Percentiles rank a stretch among this genome's conserved stretches.
phyloP scores from a whole-genome alignment of 179 eudicot species.

The Beta lomatogona region DNA sequence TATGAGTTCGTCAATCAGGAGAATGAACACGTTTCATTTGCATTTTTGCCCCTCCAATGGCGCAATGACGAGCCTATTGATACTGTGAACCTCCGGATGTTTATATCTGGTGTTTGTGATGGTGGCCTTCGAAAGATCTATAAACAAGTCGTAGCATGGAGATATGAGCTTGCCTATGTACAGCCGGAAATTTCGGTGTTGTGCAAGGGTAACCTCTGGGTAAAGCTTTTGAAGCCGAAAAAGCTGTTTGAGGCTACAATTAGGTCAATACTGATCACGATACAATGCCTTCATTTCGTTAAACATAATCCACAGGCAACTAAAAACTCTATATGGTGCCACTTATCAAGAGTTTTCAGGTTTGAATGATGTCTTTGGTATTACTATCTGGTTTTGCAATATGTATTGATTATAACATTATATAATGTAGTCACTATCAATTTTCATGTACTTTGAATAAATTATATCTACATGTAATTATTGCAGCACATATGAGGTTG shows the following conservation, averaged over 20 bases:
- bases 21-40: conserved; percentile 50
- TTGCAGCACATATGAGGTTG: conserved; percentile 53
- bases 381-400: not conserved
- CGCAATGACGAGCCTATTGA: conserved; percentile 31
- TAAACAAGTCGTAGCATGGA: conserved; percentile 70
- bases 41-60: conserved; percentile 54
- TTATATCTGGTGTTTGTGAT: conserved; percentile 46
- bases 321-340: conserved; percentile 45
- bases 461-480: not conserved
- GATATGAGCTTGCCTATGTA: conserved; percentile 53
- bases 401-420: not conserved
- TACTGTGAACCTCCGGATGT: conserved; percentile 28
- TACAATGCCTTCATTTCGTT: conserved; percentile 64
- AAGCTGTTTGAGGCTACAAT: conserved; percentile 44
- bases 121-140: conserved; percentile 49
- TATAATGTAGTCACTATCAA: not conserved
- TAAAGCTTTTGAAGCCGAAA: conserved; percentile 58
- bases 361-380: conserved; percentile 15
- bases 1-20: conserved; percentile 50
- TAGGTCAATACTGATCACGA: conserved; percentile 48
- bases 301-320: conserved; percentile 52
- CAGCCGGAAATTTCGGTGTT: conserved; percentile 61
- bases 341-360: conserved; percentile 57
- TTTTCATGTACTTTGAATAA: not conserved
- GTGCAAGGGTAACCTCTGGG: conserved; percentile 57